These are phyloP conservation scores for Gypsophila paniculata DNA, from an alignment of 179 eudicot species.

Conservation along the genomic window DNA sequence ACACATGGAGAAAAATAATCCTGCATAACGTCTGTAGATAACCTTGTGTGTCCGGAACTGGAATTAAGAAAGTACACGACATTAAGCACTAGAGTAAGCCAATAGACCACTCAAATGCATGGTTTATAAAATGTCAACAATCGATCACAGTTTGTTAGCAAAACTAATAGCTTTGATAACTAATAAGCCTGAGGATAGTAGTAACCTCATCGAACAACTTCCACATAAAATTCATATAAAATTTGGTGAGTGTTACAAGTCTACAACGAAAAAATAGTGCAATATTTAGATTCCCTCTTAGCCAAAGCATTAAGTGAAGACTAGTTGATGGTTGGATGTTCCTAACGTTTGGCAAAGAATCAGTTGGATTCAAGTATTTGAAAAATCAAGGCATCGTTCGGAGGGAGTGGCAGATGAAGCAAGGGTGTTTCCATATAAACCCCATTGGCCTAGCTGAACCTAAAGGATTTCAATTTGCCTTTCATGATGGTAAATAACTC, in stretches of 20 bases:
- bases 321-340: background rate
- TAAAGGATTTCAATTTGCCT: too few relatives aligned
- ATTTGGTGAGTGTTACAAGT: background rate
- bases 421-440: too few relatives aligned
- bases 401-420: too few relatives aligned
- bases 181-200: background rate
- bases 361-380: background rate
- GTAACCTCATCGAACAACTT: background rate
- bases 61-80: slow-evolving; percentile 19
- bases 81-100: slow-evolving; percentile 1
- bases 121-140: background rate
- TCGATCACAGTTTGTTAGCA: background rate
- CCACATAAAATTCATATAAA: background rate
- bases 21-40: slow-evolving; percentile 93
- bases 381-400: background rate
- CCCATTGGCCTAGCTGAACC: too few relatives aligned
- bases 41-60: slow-evolving; percentile 97
- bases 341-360: too few relatives aligned
- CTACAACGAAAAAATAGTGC: too few relatives aligned
- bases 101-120: background rate
- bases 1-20: slow-evolving; percentile 88
- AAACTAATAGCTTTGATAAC: background rate
- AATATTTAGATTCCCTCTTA: background rate
- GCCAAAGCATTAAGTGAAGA: background rate
- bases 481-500: too few relatives aligned